Evolutionary conservation across 306 rosid species (phyloP).

Genomic region (Quercus glauca): DNA sequence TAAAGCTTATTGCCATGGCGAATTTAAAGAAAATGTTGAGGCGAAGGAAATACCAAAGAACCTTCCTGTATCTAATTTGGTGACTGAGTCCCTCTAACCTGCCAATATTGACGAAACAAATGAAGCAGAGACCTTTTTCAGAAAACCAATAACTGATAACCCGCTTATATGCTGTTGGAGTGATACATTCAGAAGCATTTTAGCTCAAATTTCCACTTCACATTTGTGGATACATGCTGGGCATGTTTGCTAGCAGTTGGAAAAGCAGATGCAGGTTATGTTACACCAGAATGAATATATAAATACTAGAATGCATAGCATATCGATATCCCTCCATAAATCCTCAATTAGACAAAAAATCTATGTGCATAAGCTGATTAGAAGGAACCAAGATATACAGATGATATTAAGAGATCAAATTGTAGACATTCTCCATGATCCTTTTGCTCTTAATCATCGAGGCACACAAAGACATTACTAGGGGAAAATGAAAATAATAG

Average conservation of each 20-base stretch:
- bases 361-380: not conserved
- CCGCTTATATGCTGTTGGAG: not conserved
- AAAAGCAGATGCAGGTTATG: not conserved
- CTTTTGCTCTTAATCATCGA: not conserved
- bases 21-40: not conserved
- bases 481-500: not conserved
- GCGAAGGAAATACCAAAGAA: no score
- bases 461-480: not conserved
- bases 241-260: not conserved
- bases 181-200: not conserved
- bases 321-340: not conserved
- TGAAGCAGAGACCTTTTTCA: no score
- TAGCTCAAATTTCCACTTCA: not conserved
- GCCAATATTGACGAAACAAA: no score
- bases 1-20: not conserved
- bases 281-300: not conserved
- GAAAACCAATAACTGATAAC: no score
- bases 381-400: not conserved
- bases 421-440: not conserved
- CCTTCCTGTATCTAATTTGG: no score
- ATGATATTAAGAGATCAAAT: not conserved
- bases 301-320: no score
- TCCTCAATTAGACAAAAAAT: not conserved
- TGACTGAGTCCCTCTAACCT: no score
- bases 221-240: no score